Evolutionary conservation across 352 stramenopile genomes (phyloP).

Genomic region (Pythium plurisporium): DNA sequence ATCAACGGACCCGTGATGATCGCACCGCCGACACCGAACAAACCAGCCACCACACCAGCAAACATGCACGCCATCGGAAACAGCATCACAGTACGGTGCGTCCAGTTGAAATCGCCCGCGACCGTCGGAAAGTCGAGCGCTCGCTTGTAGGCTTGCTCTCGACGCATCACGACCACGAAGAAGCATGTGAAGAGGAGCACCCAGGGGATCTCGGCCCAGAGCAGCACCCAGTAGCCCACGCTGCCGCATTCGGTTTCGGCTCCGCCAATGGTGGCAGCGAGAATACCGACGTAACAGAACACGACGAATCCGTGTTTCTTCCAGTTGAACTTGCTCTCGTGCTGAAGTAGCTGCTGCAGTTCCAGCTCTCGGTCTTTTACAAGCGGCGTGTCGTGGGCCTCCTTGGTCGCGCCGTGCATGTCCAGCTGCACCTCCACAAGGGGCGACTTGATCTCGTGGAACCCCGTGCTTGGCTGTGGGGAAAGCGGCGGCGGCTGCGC

Average conservation of each 20-base stretch:
- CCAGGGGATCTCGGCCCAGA: constrained; percentile 45
- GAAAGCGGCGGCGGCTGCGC: neutral
- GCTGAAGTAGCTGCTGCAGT: neutral
- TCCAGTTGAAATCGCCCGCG: constrained; percentile 45
- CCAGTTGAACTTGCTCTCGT: constrained; percentile 8
- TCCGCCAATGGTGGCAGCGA: constrained; percentile 22
- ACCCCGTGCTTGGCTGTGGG: neutral
- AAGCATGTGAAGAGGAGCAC: constrained; percentile 40
- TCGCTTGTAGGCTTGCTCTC: constrained; percentile 36
- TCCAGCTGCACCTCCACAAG: neutral
- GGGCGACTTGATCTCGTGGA: constrained; percentile 17
- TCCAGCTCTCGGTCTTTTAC: constrained; percentile 2
- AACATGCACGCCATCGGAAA: constrained; percentile 39
- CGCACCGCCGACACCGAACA: constrained; percentile 52
- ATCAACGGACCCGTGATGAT: constrained; percentile 61
- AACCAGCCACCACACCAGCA: constrained; percentile 42
- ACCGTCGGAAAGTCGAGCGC: constrained; percentile 35
- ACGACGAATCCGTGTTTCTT: constrained; percentile 17
- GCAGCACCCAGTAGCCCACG: constrained; percentile 40
- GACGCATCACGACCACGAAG: constrained; percentile 28
- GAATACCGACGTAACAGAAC: constrained; percentile 15
- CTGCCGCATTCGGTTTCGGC: constrained; percentile 28
- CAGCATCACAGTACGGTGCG: constrained; percentile 26
- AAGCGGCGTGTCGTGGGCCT: neutral
- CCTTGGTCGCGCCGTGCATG: neutral